These are phyloP conservation scores for Mycena albidolilacea DNA, from an alignment of 768 basidiomycete genomes.

Conservation along the genomic window DNA sequence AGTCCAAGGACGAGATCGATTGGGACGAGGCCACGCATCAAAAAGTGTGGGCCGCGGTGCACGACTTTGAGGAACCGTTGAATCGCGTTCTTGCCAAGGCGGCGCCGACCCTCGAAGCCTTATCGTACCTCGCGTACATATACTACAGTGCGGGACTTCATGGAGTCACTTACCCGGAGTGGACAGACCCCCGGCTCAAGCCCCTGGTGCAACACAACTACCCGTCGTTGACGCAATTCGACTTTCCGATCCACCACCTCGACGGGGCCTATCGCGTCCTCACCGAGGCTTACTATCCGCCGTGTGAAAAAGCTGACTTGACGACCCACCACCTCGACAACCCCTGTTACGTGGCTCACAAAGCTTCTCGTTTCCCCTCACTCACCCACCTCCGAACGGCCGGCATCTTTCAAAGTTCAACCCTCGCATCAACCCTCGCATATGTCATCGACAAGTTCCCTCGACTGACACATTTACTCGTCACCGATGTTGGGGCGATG, in stretches of 20 bases:
- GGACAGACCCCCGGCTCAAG: slow-evolving; percentile 19
- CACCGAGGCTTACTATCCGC: slow-evolving; percentile 12
- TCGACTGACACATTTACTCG: slow-evolving; percentile 11
- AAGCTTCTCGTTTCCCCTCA: slow-evolving; percentile 6
- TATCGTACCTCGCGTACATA: slow-evolving; percentile 24
- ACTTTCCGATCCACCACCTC: slow-evolving; percentile 10
- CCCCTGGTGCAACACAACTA: slow-evolving; percentile 20
- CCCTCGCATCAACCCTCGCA: slow-evolving; percentile 6
- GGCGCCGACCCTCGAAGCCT: slow-evolving; percentile 17
- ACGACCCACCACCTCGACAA: not conserved
- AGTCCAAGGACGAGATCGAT: not conserved
- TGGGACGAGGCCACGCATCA: slow-evolving; percentile 4
- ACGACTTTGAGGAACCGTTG: slow-evolving; percentile 15
- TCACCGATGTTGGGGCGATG: slow-evolving; percentile 3
- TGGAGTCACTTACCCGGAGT: not conserved
- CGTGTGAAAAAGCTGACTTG: not conserved
- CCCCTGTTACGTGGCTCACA: not conserved
- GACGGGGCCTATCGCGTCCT: slow-evolving; percentile 10
- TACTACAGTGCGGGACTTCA: not conserved
- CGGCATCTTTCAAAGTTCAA: not conserved
- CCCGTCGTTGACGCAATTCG: slow-evolving; percentile 16
- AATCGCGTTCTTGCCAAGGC: slow-evolving; percentile 16
- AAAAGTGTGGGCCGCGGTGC: slow-evolving; percentile 8
- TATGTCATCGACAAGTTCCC: slow-evolving; percentile 1
- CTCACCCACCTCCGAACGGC: slow-evolving; percentile 14